These are phyloP conservation scores for Raphanus hybrid DNA, from an alignment of 441 rosid genomes.

Conservation along the genomic window DNA sequence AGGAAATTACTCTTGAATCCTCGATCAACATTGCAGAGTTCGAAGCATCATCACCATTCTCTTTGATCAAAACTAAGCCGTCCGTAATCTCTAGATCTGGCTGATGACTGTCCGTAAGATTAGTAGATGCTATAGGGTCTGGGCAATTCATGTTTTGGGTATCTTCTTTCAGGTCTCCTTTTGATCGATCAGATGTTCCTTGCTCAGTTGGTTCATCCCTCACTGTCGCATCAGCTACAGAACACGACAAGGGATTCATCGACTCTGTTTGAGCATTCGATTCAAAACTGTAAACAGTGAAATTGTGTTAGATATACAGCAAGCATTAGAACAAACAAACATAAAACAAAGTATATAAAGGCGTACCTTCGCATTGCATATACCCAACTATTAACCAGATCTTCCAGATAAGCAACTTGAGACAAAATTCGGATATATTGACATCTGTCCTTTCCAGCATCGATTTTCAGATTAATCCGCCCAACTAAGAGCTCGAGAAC, in stretches of 20 bases:
- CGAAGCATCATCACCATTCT: constrained; percentile 31
- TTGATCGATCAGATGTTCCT: constrained; percentile 39
- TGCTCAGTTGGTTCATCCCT: constrained; percentile 43
- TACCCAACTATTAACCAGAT: constrained; percentile 91
- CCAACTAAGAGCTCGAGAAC: constrained; percentile 91
- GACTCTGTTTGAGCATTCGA: constrained; percentile 51
- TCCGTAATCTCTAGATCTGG: constrained; percentile 38
- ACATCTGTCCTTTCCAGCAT: constrained; percentile 85
- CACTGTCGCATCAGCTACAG: constrained; percentile 47
- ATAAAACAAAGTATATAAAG: constrained; percentile 22
- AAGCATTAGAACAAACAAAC: constrained; percentile 30
- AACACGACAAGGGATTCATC: constrained; percentile 44
- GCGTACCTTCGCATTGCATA: constrained; percentile 82
- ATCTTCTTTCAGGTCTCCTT: constrained; percentile 38
- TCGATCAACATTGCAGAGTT: constrained; percentile 31
- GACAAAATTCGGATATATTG: constrained; percentile 80
- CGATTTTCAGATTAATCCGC: constrained; percentile 73
- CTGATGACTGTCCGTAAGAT: constrained; percentile 40
- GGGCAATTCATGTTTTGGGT: constrained; percentile 43
- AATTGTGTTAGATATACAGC: constrained; percentile 42
- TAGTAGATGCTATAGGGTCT: constrained; percentile 39
- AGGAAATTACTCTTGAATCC: constrained; percentile 26
- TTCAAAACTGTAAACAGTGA: constrained; percentile 70
- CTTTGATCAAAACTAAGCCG: constrained; percentile 32
- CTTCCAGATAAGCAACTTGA: constrained; percentile 95